Base-by-base conservation (phyloP, 1,139 yeast species). In the Kodamaea sp. region DNA sequence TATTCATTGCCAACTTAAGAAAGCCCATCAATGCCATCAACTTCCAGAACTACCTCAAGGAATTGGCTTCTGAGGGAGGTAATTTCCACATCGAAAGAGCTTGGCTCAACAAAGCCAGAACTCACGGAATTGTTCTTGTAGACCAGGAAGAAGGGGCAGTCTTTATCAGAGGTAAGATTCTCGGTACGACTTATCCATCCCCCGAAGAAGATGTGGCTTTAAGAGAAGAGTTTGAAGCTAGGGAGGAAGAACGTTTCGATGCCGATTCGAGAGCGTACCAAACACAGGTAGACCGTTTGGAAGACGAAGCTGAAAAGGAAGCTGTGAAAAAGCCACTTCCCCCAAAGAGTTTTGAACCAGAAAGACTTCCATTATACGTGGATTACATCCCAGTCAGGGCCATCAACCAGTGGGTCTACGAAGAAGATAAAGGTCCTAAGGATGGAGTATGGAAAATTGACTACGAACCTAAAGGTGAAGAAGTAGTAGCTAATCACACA, bases 381-480 rank as follows among this genome's bases (percentile, higher is more conserved):
- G 76, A 71, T 43, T 70, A 52, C 44, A 63, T 71, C 24, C 76
- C 76, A 0, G 75, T 68, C 9, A 65, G 66, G 42, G 73, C 73
- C 12, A 59, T 70, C 13, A 66, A 64, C 38, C 62, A 59, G 34
- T 70, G 76, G 76, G 68, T 70, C 10, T 72, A 59, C 44, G 74
- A 70, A 45, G 77, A 71, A 44, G 69, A 64, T 36, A 51, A 50
- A 28, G 73, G 72, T 7, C 75, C 77, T 7, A 50, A 53, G 28
- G 62, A 70, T 45, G 76, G 74, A 1, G 51, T 66, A 32, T 71
- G 77, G 76, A 61, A 60, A 33, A 53, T 71, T 22, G 59, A 57
- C 12, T 70, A 64, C 41, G 61, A 55, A 25, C 46, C 41, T 11
- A 46, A 53, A 20, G 63, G 59, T 4, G 68, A 63, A 4, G 69